Base-by-base conservation (phyloP, 352 stramenopile genomes). In the Pythium oligandrum region DNA sequence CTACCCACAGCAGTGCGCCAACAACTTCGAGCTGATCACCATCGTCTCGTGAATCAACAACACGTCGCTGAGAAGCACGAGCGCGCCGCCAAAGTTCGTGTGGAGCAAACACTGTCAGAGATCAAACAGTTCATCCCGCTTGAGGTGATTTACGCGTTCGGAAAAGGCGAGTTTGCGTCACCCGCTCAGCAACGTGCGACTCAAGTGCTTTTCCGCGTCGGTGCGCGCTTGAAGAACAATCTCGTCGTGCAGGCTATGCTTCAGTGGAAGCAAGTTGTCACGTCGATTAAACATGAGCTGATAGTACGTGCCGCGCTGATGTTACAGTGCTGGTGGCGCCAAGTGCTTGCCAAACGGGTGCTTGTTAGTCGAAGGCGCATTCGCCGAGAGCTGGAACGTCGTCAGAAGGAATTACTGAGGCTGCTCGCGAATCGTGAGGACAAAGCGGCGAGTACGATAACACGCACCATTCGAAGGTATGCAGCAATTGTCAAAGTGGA, bases 261-360 rank as follows among this genome's bases (percentile, higher is more conserved):
- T 5, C 66, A 73, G 32, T 90, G 79, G 78, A 72, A 70, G 40
- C 36, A 53, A 0, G 68, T 72, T 34, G 46, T 72, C 0, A 31
- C 56, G 4, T 17, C 39, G 9, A 49, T 57, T 9, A 61, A 69
- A 34, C 55, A 52, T 3, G 64, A 70, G 33, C 45, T 50, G 34
- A 17, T 46, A 2, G 9, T n/a, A 4, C 51, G 52, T 6, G 55
- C 57, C 1, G 39, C 73, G 10, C 42, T 55, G 3, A 44, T 78
- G 17, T 37, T 70, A 0, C 79, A 90, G 55, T 90, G 76, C 46
- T 85, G 74, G 76, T 88, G 79, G 74, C 66, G 79, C 2, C 66
- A 78, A 38, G n/a, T 78, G 2, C 44, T 59, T 7, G 74, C 79
- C 0, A 36, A 58, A 1, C 45, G 52, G 36, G 64, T 75, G 37